These are phyloP conservation scores for Podaxis carcinomalis DNA, from an alignment of 768 basidiomycete species.

Conservation along the genomic window DNA sequence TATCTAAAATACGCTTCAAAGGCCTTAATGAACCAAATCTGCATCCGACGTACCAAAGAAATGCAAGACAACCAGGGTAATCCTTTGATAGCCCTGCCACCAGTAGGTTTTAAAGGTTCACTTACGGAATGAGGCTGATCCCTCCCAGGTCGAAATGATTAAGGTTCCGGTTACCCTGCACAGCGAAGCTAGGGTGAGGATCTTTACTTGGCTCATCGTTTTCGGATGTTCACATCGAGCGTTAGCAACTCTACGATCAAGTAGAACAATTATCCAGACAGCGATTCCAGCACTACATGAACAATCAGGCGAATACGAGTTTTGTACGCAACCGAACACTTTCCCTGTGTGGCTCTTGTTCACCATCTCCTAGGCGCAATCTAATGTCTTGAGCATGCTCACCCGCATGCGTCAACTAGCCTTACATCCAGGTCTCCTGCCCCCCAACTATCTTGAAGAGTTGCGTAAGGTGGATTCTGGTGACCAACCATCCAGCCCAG, in stretches of 20 bases:
- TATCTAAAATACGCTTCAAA: conserved; percentile 22
- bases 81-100: conserved; percentile 69
- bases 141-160: conserved; percentile 68
- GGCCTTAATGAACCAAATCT: conserved; percentile 75
- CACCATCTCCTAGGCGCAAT: conserved; percentile 44
- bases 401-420: conserved; percentile 82
- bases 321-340: conserved; percentile 28
- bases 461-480: conserved; percentile 38
- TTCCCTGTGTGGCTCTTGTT: background rate
- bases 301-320: conserved; percentile 30
- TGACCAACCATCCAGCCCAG: conserved; percentile 20
- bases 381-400: conserved; percentile 75
- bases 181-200: conserved; percentile 58
- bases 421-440: conserved; percentile 75
- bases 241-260: conserved; percentile 62
- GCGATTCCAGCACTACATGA: conserved; percentile 55
- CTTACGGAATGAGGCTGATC: background rate
- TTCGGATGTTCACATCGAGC: conserved; percentile 5
- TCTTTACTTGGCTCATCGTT: background rate
- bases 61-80: conserved; percentile 84
- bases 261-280: conserved; percentile 61
- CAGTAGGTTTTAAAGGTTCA: conserved; percentile 31
- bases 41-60: conserved; percentile 83
- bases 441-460: conserved; percentile 64
- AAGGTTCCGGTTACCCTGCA: conserved; percentile 63